Conservation (phyloP, 2,329 filamentous ascomycete species). For the Basipetospora sp. region DNA sequence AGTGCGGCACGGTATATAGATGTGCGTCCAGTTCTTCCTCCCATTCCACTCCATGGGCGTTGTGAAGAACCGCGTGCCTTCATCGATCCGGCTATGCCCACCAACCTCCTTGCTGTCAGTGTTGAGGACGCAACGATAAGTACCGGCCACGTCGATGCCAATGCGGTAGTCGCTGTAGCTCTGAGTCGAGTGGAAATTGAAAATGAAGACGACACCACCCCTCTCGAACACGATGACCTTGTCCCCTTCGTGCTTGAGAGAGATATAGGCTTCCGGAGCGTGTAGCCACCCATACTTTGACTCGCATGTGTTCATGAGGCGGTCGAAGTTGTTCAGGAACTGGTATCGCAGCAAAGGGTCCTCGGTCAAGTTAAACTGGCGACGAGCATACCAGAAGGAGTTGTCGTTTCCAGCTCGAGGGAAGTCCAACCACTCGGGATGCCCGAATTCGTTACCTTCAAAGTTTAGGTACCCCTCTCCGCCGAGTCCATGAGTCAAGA, state of each 20-base stretch:
- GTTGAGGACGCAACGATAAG: conserved; percentile 75
- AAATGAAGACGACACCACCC: conserved; percentile 77
- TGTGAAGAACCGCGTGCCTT: conserved; percentile 79
- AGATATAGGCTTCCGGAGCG: conserved; percentile 74
- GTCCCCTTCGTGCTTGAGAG: conserved; percentile 81
- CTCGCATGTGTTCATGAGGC: conserved; percentile 76
- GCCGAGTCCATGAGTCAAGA: conserved; percentile 79
- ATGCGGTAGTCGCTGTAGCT: conserved; percentile 90
- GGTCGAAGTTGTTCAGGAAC: conserved; percentile 87
- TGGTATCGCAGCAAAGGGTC: conserved; percentile 74
- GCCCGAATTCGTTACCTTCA: conserved; percentile 95
- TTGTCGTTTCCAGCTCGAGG: conserved; percentile 84
- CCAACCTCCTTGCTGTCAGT: conserved; percentile 66
- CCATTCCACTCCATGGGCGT: conserved; percentile 82
- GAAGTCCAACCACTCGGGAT: conserved; percentile 98
- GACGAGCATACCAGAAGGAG: conserved; percentile 85
- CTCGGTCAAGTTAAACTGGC: conserved; percentile 84
- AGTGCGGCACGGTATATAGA: conserved; percentile 75
- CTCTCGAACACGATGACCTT: conserved; percentile 95
- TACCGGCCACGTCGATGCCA: conserved; percentile 70
- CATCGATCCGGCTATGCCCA: conserved; percentile 62
- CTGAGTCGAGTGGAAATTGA: conserved; percentile 80
- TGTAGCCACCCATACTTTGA: conserved; percentile 84
- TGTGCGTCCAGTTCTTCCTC: conserved; percentile 76
- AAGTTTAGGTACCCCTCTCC: conserved; percentile 98